phyloP scores from a whole-genome alignment of 352 stramenopile species.

The Pelagophyceae sp. region DNA sequence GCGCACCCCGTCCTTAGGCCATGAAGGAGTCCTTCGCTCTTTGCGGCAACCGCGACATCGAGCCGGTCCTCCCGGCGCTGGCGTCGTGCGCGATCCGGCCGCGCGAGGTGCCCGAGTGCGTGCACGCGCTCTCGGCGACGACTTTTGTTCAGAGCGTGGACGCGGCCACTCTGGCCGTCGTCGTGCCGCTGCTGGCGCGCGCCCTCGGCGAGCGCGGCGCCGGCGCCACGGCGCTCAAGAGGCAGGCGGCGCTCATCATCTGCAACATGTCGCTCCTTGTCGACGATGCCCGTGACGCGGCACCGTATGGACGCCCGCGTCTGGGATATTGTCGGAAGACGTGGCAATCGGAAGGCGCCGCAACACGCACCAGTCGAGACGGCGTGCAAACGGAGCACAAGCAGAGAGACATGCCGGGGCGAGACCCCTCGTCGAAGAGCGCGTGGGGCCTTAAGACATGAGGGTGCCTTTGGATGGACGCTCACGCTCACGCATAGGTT shows the following conservation, averaged over 20 bases:
- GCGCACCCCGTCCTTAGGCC: too few relatives aligned
- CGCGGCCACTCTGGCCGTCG: constrained; percentile 86
- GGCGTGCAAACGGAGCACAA: too few relatives aligned
- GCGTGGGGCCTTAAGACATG: too few relatives aligned
- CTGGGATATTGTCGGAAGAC: too few relatives aligned
- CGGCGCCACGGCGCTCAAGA: constrained; percentile 81
- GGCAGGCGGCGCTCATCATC: constrained; percentile 95
- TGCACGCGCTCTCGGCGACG: constrained; percentile 94
- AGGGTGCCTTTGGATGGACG: too few relatives aligned
- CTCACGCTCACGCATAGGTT: too few relatives aligned
- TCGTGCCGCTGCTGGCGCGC: constrained; percentile 89
- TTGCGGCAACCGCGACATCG: constrained; percentile 97
- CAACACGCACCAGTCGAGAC: too few relatives aligned
- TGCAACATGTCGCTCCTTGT: constrained; percentile 99
- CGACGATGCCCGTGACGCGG: constrained; percentile 88
- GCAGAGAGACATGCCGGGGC: too few relatives aligned
- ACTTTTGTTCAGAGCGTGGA: constrained; percentile 98
- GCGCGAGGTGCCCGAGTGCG: constrained; percentile 93
- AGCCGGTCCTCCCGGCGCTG: constrained; percentile 86
- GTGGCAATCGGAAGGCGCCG: too few relatives aligned
- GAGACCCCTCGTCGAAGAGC: too few relatives aligned
- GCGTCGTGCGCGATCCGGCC: constrained; percentile 63
- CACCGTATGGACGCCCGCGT: too few relatives aligned
- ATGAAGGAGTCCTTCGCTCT: constrained; percentile 89
- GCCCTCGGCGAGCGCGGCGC: constrained; percentile 76